Conservation (phyloP, 2,329 filamentous ascomycete genomes). For the Geoglossum cookeanum region DNA sequence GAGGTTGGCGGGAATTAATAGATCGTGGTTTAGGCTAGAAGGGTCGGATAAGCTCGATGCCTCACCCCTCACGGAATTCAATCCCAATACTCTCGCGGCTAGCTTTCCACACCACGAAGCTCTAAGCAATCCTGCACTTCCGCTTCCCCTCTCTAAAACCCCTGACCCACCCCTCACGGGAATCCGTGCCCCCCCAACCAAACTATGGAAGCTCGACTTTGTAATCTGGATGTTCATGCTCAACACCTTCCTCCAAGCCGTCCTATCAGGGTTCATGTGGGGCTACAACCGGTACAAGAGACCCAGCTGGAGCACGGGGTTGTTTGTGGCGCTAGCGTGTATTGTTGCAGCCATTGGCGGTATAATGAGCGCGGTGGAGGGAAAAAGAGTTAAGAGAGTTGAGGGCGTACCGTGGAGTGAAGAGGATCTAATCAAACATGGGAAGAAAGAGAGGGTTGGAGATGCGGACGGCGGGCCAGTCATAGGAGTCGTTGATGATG, state of each 20-base stretch:
- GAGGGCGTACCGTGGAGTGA: constrained; percentile 50
- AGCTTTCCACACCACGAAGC: not conserved
- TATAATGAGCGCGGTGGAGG: constrained; percentile 50
- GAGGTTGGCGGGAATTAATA: constrained; percentile 53
- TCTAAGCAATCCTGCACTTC: constrained; percentile 28
- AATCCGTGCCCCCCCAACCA: constrained; percentile 45
- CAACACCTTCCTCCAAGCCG: constrained; percentile 62
- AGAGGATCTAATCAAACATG: constrained; percentile 21
- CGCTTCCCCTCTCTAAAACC: constrained; percentile 43
- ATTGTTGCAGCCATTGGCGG: constrained; percentile 50
- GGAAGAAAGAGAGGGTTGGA: not conserved
- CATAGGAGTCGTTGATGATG: too few species aligned
- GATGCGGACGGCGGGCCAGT: not conserved
- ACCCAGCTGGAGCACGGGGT: constrained; percentile 62
- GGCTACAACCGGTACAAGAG: constrained; percentile 50
- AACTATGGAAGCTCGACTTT: constrained; percentile 58
- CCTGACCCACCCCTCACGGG: constrained; percentile 53
- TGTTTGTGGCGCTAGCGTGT: constrained; percentile 59
- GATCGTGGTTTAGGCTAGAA: constrained; percentile 54
- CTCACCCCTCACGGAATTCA: not conserved
- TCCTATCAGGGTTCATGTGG: constrained; percentile 70
- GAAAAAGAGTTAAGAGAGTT: constrained; percentile 48
- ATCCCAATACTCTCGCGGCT: not conserved
- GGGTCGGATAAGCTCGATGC: constrained; percentile 33
- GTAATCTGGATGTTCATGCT: constrained; percentile 60